Conservation (phyloP, 1,284 basidiomycete species). For the Cryptococcus amylolentus region DNA sequence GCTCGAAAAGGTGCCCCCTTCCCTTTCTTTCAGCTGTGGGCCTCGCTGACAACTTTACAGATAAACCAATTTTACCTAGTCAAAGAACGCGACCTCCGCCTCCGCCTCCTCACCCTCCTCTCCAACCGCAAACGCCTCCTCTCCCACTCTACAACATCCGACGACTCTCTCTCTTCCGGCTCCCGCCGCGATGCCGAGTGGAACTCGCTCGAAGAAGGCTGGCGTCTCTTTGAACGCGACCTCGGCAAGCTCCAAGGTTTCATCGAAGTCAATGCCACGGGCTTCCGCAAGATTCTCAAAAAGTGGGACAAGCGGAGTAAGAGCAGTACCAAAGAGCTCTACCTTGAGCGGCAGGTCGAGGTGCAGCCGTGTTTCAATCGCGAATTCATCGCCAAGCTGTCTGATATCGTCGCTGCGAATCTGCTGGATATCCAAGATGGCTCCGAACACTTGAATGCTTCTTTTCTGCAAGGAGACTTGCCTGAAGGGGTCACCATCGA, state of each 20-base stretch:
- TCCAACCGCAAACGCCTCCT: conserved; percentile 75
- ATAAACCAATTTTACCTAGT: conserved; percentile 99
- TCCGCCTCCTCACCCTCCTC: conserved; percentile 86
- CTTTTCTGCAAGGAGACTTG: conserved; percentile 47
- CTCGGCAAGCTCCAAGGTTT: conserved; percentile 97
- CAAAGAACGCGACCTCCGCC: conserved; percentile 92
- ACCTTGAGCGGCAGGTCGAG: conserved; percentile 94
- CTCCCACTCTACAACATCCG: conserved; percentile 21
- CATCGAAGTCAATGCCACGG: conserved; percentile 95
- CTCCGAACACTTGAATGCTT: conserved; percentile 65
- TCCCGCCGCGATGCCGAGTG: conserved; percentile 66
- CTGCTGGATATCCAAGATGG: conserved; percentile 84
- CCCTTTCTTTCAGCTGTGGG: background rate
- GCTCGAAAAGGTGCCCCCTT: conserved; percentile 76
- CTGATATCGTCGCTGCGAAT: conserved; percentile 91
- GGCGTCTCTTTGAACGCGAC: conserved; percentile 90
- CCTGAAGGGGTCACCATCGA: background rate
- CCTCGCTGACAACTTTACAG: conserved; percentile 51
- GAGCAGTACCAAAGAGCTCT: conserved; percentile 91
- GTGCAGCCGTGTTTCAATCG: conserved; percentile 97
- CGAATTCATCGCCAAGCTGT: conserved; percentile 94
- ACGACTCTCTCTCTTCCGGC: conserved; percentile 31
- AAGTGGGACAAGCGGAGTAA: conserved; percentile 99
- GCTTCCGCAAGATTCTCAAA: conserved; percentile 96
- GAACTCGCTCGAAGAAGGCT: conserved; percentile 93